Evolutionary conservation across 73 alveolate genomes (phyloP), one percentile per base, ranked within the genome.

Genomic region (Paramecium tetraurelia): DNA sequence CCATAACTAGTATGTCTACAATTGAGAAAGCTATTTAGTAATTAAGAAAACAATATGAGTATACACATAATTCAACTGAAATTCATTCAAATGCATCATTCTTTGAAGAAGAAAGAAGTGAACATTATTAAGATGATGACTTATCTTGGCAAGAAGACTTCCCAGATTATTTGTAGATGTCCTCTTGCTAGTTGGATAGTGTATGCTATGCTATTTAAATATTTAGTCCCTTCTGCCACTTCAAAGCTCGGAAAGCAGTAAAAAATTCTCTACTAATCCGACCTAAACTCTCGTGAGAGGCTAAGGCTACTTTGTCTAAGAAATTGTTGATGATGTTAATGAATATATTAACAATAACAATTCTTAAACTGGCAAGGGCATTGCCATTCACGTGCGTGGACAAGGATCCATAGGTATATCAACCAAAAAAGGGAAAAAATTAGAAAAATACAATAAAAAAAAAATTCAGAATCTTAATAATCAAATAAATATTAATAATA

Each of bases 351-450:
- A 12, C 33, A 75, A 75, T 11, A 18, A 16, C 16, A 12, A 36
- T 29, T n/a, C 69, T 41, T 38, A 38, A 38, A 21, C n/a, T 75
- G 87, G 87, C 69, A 75, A 75, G 87, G 58, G 87, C 87, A 75
- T 75, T 75, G 87, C 87, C 87, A 41, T 38, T 38, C 58, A 38
- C 87, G 87, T 75, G 87, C 87, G 12, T 75, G 87, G 87, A 75
- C 69, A 75, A 75, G 87, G 87, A 75, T 75, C 87, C 87, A 75
- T 41, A 75, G 87, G 87, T 75, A 21, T 12, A 35, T 33, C 8
- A 27, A 63, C 8, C 10, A 63, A 63, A 12, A 63, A 63, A n/a
- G 44, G 24, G 24, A 63, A 63, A 63, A 63, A 63, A 63, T 10
- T 27, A 31, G 46, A 63, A 31, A 63, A 63, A 27, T 1, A 7